Evolutionary conservation across 257 asterid species (phyloP).

Genomic region (Solanum paucissectum): DNA sequence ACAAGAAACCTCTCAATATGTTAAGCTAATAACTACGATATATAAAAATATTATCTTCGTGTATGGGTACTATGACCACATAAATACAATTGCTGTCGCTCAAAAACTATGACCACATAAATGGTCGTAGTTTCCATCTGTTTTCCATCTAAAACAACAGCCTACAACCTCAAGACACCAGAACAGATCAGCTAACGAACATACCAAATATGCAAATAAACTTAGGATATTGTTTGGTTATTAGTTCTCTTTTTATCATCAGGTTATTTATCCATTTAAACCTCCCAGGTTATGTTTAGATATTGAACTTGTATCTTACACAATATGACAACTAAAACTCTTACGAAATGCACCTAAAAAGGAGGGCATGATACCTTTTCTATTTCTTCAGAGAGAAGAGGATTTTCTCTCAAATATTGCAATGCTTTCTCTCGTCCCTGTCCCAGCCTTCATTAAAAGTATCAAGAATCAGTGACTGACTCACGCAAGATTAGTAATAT

Average conservation of each 20-base stretch:
- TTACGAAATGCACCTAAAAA: not conserved
- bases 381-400: conserved; percentile 59
- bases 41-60: not conserved
- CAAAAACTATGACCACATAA: not conserved
- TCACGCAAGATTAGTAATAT: not conserved
- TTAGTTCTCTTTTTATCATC: not conserved
- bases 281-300: not conserved
- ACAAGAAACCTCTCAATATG: not conserved
- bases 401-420: conserved; percentile 75
- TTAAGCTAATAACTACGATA: not conserved
- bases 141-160: not conserved
- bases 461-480: not conserved
- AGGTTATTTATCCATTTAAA: not conserved
- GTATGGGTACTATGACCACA: not conserved
- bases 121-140: not conserved
- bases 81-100: not conserved
- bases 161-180: not conserved
- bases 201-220: not conserved
- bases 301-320: not conserved
- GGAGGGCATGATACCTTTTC: conserved; percentile 54
- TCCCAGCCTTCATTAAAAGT: conserved; percentile 53
- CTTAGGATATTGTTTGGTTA: not conserved
- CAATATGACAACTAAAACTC: not conserved
- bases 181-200: not conserved
- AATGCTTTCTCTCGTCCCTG: conserved; percentile 95